Evolutionary conservation across 2,329 filamentous ascomycete genomes (phyloP).

Genomic region (Cordyceps cateniannulata): DNA sequence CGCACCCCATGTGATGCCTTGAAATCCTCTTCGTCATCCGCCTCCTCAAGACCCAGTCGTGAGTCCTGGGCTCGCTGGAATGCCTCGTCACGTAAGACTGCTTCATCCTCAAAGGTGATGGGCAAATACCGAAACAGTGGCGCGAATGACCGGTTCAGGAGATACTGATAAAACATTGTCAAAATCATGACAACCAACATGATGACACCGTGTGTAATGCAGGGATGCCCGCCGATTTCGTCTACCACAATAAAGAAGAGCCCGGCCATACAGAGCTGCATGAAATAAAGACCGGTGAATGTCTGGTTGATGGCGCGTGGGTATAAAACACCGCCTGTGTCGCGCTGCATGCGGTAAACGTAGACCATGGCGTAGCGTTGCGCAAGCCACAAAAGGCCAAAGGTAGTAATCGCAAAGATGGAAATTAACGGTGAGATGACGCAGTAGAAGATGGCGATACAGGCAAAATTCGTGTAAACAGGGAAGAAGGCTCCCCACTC

Average conservation of each 20-base stretch:
- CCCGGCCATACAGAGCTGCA: slow-evolving; percentile 85
- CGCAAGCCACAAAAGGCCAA: slow-evolving; percentile 84
- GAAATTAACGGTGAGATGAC: slow-evolving; percentile 86
- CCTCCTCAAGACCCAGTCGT: slow-evolving; percentile 57
- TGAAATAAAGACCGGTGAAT: slow-evolving; percentile 89
- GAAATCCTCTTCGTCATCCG: slow-evolving; percentile 38
- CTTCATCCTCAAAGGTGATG: slow-evolving; percentile 93
- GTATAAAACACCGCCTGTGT: slow-evolving; percentile 89
- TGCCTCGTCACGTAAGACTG: slow-evolving; percentile 80
- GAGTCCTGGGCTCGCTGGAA: slow-evolving; percentile 74
- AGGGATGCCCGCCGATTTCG: slow-evolving; percentile 45
- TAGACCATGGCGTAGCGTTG: slow-evolving; percentile 97
- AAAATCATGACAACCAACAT: slow-evolving; percentile 73
- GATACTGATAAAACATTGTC: slow-evolving; percentile 70
- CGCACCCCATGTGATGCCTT: slow-evolving; percentile 20
- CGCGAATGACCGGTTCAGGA: slow-evolving; percentile 76
- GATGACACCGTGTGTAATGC: slow-evolving; percentile 69
- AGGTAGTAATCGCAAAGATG: slow-evolving; percentile 89
- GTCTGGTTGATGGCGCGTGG: slow-evolving; percentile 91
- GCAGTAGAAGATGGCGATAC: slow-evolving; percentile 83
- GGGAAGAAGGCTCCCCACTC: slow-evolving; percentile 94
- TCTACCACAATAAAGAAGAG: slow-evolving; percentile 76
- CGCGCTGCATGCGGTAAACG: slow-evolving; percentile 79
- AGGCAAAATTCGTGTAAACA: slow-evolving; percentile 93
- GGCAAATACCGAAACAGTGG: slow-evolving; percentile 85